Percentiles rank a stretch among this genome's conserved stretches.
Evolutionary conservation across 768 basidiomycete species (phyloP).

Genomic region (Boletus coccyginus): DNA sequence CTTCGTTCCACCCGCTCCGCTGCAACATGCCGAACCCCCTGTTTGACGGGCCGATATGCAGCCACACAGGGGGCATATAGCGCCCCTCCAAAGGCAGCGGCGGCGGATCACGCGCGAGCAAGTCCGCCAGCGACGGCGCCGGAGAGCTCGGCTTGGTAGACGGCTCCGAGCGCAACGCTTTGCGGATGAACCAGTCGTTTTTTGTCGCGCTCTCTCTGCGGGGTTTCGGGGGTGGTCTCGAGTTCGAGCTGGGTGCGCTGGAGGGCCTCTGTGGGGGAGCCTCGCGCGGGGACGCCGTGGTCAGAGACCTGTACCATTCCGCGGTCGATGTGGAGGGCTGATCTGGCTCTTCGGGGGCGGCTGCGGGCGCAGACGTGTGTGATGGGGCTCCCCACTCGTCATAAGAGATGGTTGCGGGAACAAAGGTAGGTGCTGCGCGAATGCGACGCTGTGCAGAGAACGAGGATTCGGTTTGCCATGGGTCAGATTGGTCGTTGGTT

Average conservation of each 20-base stretch:
- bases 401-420: constrained; percentile 51
- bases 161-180: constrained; percentile 49
- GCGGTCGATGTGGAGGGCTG: constrained; percentile 7
- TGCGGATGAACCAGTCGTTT: constrained; percentile 61
- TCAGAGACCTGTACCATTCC: constrained; percentile 53
- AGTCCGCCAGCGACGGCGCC: constrained; percentile 56
- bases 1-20: constrained; percentile 77
- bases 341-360: not conserved
- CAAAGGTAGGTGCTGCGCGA: constrained; percentile 50
- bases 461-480: constrained; percentile 42
- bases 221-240: constrained; percentile 2
- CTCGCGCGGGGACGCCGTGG: constrained; percentile 12
- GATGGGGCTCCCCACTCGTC: constrained; percentile 38
- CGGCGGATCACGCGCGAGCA: constrained; percentile 74
- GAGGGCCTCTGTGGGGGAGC: constrained; percentile 14
- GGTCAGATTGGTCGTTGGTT: constrained; percentile 31
- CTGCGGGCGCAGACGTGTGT: not conserved
- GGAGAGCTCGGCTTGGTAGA: constrained; percentile 34
- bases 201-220: constrained; percentile 33
- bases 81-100: constrained; percentile 53
- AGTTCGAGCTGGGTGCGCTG: constrained; percentile 6
- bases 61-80: constrained; percentile 66
- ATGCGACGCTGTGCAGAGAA: constrained; percentile 36
- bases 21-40: constrained; percentile 74
- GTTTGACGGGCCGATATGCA: constrained; percentile 76